phyloP scores from a whole-genome alignment of 1,139 yeast species.

The Candida sojae region DNA sequence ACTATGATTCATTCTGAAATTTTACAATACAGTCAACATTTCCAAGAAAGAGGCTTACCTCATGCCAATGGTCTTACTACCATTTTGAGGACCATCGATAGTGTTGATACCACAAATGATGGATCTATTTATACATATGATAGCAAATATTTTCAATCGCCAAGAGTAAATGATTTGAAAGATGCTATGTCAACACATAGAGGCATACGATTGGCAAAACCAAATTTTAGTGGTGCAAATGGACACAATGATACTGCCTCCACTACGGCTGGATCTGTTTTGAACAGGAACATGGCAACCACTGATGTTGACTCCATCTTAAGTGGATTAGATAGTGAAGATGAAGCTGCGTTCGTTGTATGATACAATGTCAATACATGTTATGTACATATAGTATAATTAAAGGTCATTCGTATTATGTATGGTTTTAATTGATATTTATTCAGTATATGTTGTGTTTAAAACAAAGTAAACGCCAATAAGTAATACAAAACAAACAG shows the following conservation, averaged over 20 bases:
- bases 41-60: constrained; percentile 14
- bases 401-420: neutral
- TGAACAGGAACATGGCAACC: constrained; percentile 34
- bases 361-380: constrained; percentile 9
- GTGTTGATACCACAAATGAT: constrained; percentile 8
- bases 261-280: constrained; percentile 29
- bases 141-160: constrained; percentile 21
- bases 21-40: constrained; percentile 16
- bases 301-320: constrained; percentile 40
- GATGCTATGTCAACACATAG: constrained; percentile 27
- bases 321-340: constrained; percentile 39
- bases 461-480: neutral
- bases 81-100: constrained; percentile 8
- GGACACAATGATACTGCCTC: constrained; percentile 7
- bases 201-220: constrained; percentile 1
- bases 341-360: constrained; percentile 36
- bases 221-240: constrained; percentile 3
- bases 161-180: constrained; percentile 50
- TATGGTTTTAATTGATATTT: constrained; percentile 1
- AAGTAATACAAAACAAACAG: neutral
- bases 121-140: constrained; percentile 25
- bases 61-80: constrained; percentile 11
- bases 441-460: neutral
- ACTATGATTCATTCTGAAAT: constrained; percentile 44
- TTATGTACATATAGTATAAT: no score